Evolutionary conservation across 2,329 filamentous ascomycete genomes (phyloP).

Genomic region (Byssochlamys sp.): DNA sequence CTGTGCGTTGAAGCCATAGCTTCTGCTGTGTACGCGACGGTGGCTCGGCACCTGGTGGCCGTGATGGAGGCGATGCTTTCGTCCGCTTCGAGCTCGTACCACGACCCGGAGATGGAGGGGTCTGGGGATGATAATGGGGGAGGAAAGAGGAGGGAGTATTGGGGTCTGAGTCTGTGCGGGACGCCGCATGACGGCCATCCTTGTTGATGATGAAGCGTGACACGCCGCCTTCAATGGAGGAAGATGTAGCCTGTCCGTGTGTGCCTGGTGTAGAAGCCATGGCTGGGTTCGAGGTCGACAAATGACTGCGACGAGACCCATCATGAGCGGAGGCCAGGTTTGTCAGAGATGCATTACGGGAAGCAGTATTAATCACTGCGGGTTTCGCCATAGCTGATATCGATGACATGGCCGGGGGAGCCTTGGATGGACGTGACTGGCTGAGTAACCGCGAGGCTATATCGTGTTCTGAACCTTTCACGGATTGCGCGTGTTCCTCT

Average conservation of each 20-base stretch:
- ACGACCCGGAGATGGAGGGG: conserved; percentile 32
- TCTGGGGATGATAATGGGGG: conserved; percentile 39
- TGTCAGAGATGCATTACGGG: conserved; percentile 27
- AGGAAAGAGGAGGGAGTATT: conserved; percentile 40
- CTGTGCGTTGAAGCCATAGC: conserved; percentile 39
- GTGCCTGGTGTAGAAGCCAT: conserved; percentile 16
- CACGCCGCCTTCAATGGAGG: conserved; percentile 39
- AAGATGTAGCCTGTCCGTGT: conserved; percentile 33
- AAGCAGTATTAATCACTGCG: conserved; percentile 22
- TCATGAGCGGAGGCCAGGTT: conserved; percentile 26
- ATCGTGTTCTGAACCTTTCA: conserved; percentile 20
- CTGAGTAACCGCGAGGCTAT: conserved; percentile 29
- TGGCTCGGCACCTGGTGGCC: conserved; percentile 27
- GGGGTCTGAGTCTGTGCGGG: conserved; percentile 33
- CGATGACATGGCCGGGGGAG: conserved; percentile 40
- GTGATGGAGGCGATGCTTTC: conserved; percentile 23
- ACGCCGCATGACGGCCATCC: conserved; percentile 22
- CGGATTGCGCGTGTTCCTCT: conserved; percentile 11
- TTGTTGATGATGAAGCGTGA: conserved; percentile 36
- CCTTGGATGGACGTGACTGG: conserved; percentile 33
- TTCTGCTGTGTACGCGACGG: conserved; percentile 41
- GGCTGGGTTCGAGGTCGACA: conserved; percentile 17
- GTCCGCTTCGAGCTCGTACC: conserved; percentile 17
- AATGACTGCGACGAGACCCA: conserved; percentile 21
- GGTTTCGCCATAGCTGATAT: conserved; percentile 38